Percentiles rank a stretch among this genome's conserved stretches.
Evolutionary conservation across 1,139 yeast species (phyloP).

Genomic region (Candida mesenterica): DNA sequence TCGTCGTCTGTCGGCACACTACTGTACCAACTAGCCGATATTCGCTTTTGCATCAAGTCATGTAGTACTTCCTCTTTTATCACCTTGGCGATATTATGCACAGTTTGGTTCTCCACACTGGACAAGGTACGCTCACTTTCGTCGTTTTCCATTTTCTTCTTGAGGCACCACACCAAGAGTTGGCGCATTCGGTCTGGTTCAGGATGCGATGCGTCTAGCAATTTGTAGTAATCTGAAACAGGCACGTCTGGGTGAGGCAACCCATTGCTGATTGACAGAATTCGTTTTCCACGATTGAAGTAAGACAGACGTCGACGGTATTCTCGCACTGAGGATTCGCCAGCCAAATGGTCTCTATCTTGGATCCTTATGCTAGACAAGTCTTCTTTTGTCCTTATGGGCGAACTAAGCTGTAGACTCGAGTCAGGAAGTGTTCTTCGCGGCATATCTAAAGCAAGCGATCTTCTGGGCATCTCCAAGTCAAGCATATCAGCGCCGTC

Average conservation of each 20-base stretch:
- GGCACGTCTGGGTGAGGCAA: conserved; percentile 69
- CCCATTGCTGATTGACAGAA: conserved; percentile 76
- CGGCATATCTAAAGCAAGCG: conserved; percentile 6
- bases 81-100: conserved; percentile 55
- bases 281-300: conserved; percentile 63
- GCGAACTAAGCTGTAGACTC: conserved; percentile 23
- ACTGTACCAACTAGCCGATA: conserved; percentile 67
- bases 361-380: too few relatives aligned
- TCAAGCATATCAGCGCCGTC: conserved; percentile 9
- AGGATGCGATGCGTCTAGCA: conserved; percentile 59
- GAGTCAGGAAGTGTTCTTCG: conserved; percentile 1
- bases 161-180: conserved; percentile 66
- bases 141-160: conserved; percentile 45
- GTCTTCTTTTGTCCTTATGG: conserved; percentile 20
- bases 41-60: conserved; percentile 57
- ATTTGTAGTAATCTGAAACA: conserved; percentile 56
- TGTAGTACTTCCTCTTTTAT: conserved; percentile 63
- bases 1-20: conserved; percentile 18
- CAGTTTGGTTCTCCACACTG: conserved; percentile 36
- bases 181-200: conserved; percentile 76
- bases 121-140: conserved; percentile 25
- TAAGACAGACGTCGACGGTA: conserved; percentile 51
- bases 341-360: too few relatives aligned
- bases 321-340: too few relatives aligned
- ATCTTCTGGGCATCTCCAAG: background rate